Percentiles rank a stretch among this genome's conserved stretches.
These are phyloP conservation scores for Alternaria longipes DNA, from an alignment of 2,329 filamentous ascomycete genomes.

Conservation along the genomic window DNA sequence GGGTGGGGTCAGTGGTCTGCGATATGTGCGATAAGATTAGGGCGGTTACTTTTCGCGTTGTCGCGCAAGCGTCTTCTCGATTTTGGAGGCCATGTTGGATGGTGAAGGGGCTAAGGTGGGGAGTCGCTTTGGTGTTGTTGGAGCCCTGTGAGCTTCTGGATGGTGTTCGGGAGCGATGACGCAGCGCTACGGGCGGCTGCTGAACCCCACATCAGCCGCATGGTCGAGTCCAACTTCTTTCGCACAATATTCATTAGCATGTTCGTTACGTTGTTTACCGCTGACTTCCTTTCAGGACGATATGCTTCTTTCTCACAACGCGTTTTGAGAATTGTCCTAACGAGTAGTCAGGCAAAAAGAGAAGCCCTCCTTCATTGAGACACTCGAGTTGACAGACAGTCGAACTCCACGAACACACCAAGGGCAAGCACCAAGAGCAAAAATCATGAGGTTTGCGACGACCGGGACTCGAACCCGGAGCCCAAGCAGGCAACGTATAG, in stretches of 20 bases:
- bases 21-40: not conserved
- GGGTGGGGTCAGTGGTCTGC: constrained; percentile 26
- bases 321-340: not conserved
- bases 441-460: constrained; percentile 22
- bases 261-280: not conserved
- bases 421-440: not conserved
- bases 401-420: not conserved
- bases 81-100: constrained; percentile 57
- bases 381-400: not conserved
- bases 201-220: constrained; percentile 16
- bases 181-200: constrained; percentile 27
- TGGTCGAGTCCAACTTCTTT: not conserved
- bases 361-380: not conserved
- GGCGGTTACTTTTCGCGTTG: constrained; percentile 78
- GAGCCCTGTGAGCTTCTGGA: constrained; percentile 4
- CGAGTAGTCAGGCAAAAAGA: not conserved
- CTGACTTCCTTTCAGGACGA: not conserved
- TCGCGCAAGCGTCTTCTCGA: constrained; percentile 75
- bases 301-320: not conserved
- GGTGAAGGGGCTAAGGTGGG: not conserved
- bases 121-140: not conserved
- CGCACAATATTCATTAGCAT: not conserved
- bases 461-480: constrained; percentile 41
- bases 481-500: constrained; percentile 28
- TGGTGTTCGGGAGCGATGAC: constrained; percentile 24